Conservation (phyloP, 2,329 filamentous ascomycete genomes). For the Hypoxylon sp. region DNA sequence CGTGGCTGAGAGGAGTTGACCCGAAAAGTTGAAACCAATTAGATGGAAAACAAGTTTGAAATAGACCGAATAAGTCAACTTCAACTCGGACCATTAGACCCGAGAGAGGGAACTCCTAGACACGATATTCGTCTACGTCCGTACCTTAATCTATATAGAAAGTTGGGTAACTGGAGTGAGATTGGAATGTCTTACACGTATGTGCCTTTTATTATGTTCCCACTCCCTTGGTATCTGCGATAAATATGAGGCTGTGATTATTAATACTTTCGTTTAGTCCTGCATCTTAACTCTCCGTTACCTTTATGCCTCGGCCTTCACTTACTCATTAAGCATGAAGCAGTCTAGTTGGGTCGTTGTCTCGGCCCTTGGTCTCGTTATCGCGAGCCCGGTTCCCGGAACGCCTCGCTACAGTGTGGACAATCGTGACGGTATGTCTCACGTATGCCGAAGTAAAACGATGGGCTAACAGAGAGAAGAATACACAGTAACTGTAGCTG, state of each 20-base stretch:
- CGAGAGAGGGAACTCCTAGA: conserved; percentile 1
- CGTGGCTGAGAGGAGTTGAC: conserved; percentile 23
- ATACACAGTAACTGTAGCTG: conserved; percentile 50
- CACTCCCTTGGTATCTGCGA: conserved; percentile 24
- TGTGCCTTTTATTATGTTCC: conserved; percentile 3
- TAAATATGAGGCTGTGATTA: not conserved
- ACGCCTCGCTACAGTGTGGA: conserved; percentile 47
- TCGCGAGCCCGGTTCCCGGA: conserved; percentile 46
- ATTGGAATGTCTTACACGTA: conserved; percentile 31
- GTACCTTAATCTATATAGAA: conserved; percentile 10
- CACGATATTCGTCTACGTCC: conserved; percentile 5
- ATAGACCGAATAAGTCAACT: conserved; percentile 14
- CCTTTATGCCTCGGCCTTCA: not conserved
- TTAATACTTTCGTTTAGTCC: conserved; percentile 4
- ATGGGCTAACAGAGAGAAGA: conserved; percentile 29
- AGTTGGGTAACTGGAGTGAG: conserved; percentile 5
- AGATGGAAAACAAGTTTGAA: conserved; percentile 15
- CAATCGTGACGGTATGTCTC: conserved; percentile 54
- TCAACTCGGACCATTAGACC: conserved; percentile 2
- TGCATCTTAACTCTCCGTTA: conserved; percentile 2
- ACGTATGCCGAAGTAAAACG: not conserved
- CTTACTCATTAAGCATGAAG: conserved; percentile 49
- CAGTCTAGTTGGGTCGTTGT: conserved; percentile 48
- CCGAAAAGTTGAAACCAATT: conserved; percentile 25
- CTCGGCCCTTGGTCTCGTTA: conserved; percentile 48